These are phyloP conservation scores for Aspergillus eucalypticola DNA, from an alignment of 2,329 filamentous ascomycete species.

Conservation along the genomic window DNA sequence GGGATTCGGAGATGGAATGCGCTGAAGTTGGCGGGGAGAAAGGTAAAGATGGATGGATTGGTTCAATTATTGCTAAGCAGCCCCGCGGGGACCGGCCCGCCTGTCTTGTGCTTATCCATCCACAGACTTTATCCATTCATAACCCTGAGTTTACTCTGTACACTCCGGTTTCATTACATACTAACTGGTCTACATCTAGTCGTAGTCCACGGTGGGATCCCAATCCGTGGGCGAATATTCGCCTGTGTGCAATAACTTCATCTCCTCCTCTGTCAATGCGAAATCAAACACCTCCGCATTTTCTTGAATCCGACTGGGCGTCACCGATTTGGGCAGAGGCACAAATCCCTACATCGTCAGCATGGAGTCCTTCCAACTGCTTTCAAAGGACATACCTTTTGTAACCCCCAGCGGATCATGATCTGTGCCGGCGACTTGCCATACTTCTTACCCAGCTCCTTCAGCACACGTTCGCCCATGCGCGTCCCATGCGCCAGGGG, in stretches of 20 bases:
- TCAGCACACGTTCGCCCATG: conserved; percentile 67
- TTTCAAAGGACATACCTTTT: conserved; percentile 64
- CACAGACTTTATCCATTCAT: background rate
- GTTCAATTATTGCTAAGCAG: conserved; percentile 29
- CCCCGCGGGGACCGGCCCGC: conserved; percentile 23
- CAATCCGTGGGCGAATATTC: conserved; percentile 60
- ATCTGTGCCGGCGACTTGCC: conserved; percentile 70
- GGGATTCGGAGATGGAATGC: background rate
- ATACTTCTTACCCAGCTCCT: conserved; percentile 66
- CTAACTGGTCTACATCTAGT: conserved; percentile 20
- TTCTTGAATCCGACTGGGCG: conserved; percentile 59
- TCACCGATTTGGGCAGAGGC: conserved; percentile 64
- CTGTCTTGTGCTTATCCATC: background rate
- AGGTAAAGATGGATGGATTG: background rate
- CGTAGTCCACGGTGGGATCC: conserved; percentile 52
- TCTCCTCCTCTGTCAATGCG: conserved; percentile 58
- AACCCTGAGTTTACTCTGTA: background rate
- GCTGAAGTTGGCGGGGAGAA: conserved; percentile 4
- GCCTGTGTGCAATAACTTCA: conserved; percentile 57
- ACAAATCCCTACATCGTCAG: conserved; percentile 55
- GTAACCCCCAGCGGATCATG: conserved; percentile 74
- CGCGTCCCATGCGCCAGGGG: conserved; percentile 71
- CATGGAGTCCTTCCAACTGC: background rate
- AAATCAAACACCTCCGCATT: conserved; percentile 64
- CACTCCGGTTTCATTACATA: background rate